Base-by-base conservation (phyloP, 2,329 filamentous ascomycete genomes). In the Ophiostoma populinum region DNA sequence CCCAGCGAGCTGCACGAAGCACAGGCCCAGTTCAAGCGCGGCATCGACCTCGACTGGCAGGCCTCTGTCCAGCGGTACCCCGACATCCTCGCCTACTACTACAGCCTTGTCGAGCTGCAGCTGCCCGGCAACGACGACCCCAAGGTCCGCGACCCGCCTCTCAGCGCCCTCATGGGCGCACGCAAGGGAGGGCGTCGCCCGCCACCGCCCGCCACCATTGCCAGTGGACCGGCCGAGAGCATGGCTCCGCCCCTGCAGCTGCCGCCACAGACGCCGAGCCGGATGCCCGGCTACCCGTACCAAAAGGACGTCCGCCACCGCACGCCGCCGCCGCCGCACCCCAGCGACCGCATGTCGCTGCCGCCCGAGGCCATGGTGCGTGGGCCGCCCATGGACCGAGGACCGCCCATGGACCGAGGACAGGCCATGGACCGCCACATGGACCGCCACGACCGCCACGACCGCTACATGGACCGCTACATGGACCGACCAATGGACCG, bases 41-140 rank as follows among this genome's bases (percentile, higher is more conserved):
- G 77, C 41, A 78, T 85, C 47, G 78, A 85, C 47, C 74, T 80
- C 42, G 80, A 85, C 56, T 87, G 80, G 80, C 69, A 75, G 47
- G 63, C 69, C 20, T 77, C 74, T 32, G 79, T 85, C 25, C 69
- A 81, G 46, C 67, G 74, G 36, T 87, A 86, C 46, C 80, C 80
- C 5, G 77, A 85, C 50, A 74, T 86, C n/a, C 60, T 87, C 36
- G 75, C 83, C 53, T 83, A 86, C 54, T 86, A 79, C 50, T 86
- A 77, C 54, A 63, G 70, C 40, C 59, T 85, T 24, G 75, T 85
- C 24, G 68, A 75, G 36, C 51, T 83, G 39, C 67, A 61, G 16
- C 54, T 81, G 5, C 79, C 80, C 0, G 55, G 56, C 26, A 75
- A 82, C 38, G 61, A 71, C 36, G 71, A 75, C 26, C 54, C 63